Percentiles rank a stretch among this genome's conserved stretches.
Evolutionary conservation across 257 asterid genomes (phyloP).

Genomic region (Petrea volubilis): DNA sequence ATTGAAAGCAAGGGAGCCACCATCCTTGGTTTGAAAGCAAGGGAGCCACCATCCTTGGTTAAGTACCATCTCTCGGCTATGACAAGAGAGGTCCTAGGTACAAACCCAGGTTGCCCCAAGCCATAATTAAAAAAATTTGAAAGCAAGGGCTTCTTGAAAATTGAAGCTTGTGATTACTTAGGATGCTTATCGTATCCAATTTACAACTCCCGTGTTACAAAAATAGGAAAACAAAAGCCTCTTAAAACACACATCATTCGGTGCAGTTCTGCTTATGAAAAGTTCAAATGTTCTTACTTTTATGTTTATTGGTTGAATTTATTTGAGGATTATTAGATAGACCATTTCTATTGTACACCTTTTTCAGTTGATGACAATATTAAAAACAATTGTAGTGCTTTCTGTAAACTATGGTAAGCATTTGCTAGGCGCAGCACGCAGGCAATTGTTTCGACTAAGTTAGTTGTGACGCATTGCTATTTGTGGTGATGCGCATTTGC

Average conservation of each 20-base stretch:
- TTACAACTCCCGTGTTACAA: not conserved
- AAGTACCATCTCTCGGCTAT: too few relatives aligned
- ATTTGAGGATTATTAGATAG: not conserved
- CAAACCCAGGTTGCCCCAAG: too few relatives aligned
- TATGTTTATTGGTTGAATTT: constrained; percentile 7
- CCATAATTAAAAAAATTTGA: too few relatives aligned
- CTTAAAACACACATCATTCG: not conserved
- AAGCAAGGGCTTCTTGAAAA: not conserved
- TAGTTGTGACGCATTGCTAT: not conserved
- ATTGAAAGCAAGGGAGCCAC: constrained; percentile 1
- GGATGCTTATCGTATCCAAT: constrained; percentile 4
- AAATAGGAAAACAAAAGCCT: not conserved
- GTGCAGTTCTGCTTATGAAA: constrained; percentile 7
- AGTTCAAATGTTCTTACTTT: not conserved
- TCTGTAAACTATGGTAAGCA: not conserved
- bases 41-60: too few relatives aligned
- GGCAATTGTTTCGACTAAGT: constrained; percentile 2
- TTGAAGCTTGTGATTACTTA: not conserved
- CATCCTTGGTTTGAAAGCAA: too few relatives aligned
- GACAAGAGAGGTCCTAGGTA: too few relatives aligned
- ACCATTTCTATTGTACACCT: not conserved
- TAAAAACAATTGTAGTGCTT: not conserved
- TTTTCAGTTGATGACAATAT: not conserved
- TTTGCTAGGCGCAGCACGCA: not conserved
- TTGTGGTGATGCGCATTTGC: not conserved